Evolutionary conservation across 139 green algal species (phyloP), one percentile per base, ranked within the genome.

Genomic region (Ettlia oleoabundans): DNA sequence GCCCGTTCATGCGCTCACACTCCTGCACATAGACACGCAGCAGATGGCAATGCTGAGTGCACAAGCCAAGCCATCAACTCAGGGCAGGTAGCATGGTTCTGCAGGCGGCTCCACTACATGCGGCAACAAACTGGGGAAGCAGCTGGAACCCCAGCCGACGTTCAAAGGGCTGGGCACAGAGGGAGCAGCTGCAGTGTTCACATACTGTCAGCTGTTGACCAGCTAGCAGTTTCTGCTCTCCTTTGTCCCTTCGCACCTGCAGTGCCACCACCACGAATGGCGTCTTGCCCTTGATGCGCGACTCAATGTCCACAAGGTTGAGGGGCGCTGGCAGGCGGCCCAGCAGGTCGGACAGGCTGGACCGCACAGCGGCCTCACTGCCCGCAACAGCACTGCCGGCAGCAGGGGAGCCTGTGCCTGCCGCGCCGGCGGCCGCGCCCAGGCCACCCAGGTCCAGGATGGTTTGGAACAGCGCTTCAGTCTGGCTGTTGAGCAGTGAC

Each of bases 251-350:
- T 10, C 47, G 10, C 77, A 93, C 91, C 89, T 96, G 94, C 32
- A 98, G 94, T 6, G 94, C 94, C 70, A 98, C 94, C 92, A 97
- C 96, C 40, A 92, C 88, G 85, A 96, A 98, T 1, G 95, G 95
- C 32, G 91, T 92, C 69, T 90, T 88, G 64, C 96, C 92, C 62
- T 95, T 92, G 52, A 95, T 91, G n/a, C 90, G 83, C 30, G 79
- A 76, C 32, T 92, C 89, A 35, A 98, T 94, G 71, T 97, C 94
- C 81, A 98, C 94, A 83, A 97, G 89, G 65, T 93, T 87, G 68
- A 95, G 94, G 65, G 80, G 72, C 53, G 95, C 89, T 22, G 95
- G 94, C 78, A 98, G 89, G 24, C 89, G 81, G 70, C 96, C 93
- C 53, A 94, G 76, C 76, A 98, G 52, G 80, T 96, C 95, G 73